Evolutionary conservation across 225 moss, liverwort and hornwort species (phyloP), one percentile per base, ranked within the genome.

Genomic region (Asterella californica): DNA sequence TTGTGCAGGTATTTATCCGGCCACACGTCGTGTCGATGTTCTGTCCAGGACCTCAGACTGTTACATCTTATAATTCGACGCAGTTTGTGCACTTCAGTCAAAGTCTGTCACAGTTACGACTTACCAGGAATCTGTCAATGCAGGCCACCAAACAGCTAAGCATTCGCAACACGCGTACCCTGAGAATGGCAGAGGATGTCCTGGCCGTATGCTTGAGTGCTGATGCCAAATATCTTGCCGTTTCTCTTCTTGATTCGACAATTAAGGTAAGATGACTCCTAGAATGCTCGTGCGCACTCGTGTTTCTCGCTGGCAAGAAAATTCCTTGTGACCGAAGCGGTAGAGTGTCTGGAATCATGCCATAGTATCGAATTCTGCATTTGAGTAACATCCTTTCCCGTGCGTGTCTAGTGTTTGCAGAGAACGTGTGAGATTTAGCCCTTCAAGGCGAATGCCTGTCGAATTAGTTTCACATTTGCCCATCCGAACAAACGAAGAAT

Each of bases 141-240:
- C 87, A 92, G 94, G 82, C 78, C 74, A 90, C 73, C 38, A 96
- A 96, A 83, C 88, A 94, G 75, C 76, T 96, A 78, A 89, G 82
- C 75, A 77, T 96, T 76, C 90, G 86, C 54, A 96, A 96, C 83
- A 96, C 90, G 53, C 86, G 96, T 55, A 94, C 94, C 53, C 81
- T 96, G 73, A 89, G 91, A 80, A 96, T 96, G 96, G 84, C 94
- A 74, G 94, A 95, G 83, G 99, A 95, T 82, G 99, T 99, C 36
- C 86, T 99, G 0, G 93, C 91, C 80, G 92, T 95, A 61, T 87
- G 95, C 67, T 74, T 95, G 69, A 95, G 99, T 82, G 89, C 90
- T 48, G 95, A 99, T 85, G 89, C 85, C 53, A 93, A 91, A 88
- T 92, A 93, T 80, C 88, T 99, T 76, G 99, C 99, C 25, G 91